phyloP scores from a whole-genome alignment of 495 filamentous ascomycete genomes.

The Talaromyces thailandensis region DNA sequence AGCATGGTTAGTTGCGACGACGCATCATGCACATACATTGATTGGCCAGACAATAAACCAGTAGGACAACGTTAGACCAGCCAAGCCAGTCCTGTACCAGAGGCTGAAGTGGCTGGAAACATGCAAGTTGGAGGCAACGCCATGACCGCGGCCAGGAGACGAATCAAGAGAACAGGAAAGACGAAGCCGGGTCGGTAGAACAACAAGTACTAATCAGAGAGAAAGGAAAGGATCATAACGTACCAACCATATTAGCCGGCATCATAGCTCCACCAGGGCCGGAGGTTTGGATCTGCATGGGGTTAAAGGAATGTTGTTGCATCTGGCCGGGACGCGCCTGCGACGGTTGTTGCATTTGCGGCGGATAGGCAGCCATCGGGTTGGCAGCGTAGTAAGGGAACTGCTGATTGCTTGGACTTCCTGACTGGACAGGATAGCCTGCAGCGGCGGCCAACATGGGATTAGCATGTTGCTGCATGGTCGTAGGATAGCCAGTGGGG shows the following conservation, averaged over 20 bases:
- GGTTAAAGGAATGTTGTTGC: slow-evolving; percentile 31
- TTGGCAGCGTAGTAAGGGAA: slow-evolving; percentile 36
- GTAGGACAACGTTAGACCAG: neutral
- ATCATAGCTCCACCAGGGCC: slow-evolving; percentile 36
- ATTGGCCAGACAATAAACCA: neutral
- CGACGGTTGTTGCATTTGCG: slow-evolving; percentile 17
- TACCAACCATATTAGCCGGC: slow-evolving; percentile 30
- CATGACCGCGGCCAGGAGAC: neutral
- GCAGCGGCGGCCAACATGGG: slow-evolving; percentile 10
- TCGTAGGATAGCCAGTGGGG: slow-evolving; percentile 26
- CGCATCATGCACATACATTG: neutral
- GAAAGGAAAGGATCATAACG: slow-evolving; percentile 10
- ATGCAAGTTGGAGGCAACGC: neutral
- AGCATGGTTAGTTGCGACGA: neutral
- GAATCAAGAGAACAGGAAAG: slow-evolving; percentile 4
- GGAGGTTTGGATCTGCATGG: slow-evolving; percentile 30
- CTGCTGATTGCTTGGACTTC: slow-evolving; percentile 23
- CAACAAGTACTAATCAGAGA: slow-evolving; percentile 11
- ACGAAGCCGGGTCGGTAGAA: slow-evolving; percentile 7
- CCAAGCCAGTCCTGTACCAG: neutral
- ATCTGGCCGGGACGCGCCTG: slow-evolving; percentile 13
- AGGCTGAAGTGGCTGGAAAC: neutral
- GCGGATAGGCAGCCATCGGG: slow-evolving; percentile 29
- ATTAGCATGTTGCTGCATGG: slow-evolving; percentile 16
- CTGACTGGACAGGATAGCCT: slow-evolving; percentile 30